These are phyloP conservation scores for Metschnikowia shivogae DNA, from an alignment of 805 yeast genomes.

Conservation along the genomic window DNA sequence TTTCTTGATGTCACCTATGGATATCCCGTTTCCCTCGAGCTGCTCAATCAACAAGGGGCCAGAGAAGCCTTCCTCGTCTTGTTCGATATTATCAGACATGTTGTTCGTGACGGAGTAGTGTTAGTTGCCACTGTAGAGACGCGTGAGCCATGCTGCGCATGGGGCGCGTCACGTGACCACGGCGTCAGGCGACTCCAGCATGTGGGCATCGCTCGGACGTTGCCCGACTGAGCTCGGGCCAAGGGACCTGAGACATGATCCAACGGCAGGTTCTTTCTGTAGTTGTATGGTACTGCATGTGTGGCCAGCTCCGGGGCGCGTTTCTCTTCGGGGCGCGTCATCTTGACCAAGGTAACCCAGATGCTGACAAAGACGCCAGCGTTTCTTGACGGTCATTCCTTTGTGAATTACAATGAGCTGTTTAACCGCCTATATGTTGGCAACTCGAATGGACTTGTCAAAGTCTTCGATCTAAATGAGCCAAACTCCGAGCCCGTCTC, in stretches of 20 bases:
- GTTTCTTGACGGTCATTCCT: conserved; percentile 40
- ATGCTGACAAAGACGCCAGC: conserved; percentile 29
- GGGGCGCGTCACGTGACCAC: neutral
- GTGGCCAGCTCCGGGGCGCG: conserved; percentile 1
- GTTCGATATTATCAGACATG: conserved; percentile 16
- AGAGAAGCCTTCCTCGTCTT: conserved; percentile 49
- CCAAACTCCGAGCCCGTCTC: conserved; percentile 61
- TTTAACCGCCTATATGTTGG: conserved; percentile 42
- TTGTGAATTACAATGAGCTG: conserved; percentile 23
- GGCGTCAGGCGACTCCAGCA: too few relatives aligned
- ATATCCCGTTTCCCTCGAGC: conserved; percentile 81
- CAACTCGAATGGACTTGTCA: conserved; percentile 52
- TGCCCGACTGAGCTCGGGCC: too few relatives aligned
- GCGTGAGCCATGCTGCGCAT: neutral
- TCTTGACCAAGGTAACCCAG: neutral
- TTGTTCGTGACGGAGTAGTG: neutral
- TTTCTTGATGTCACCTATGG: conserved; percentile 72
- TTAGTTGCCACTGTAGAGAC: neutral
- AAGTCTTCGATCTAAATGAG: conserved; percentile 44
- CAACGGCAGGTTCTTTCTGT: neutral
- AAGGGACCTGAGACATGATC: neutral
- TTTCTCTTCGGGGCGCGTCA: conserved; percentile 1
- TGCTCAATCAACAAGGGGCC: conserved; percentile 56
- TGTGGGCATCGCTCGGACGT: too few relatives aligned
- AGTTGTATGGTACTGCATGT: neutral